Percentiles rank a stretch among this genome's conserved stretches.
These are phyloP conservation scores for Wallacemonas rigidus DNA, from an alignment of 208 protist species.

Conservation along the genomic window DNA sequence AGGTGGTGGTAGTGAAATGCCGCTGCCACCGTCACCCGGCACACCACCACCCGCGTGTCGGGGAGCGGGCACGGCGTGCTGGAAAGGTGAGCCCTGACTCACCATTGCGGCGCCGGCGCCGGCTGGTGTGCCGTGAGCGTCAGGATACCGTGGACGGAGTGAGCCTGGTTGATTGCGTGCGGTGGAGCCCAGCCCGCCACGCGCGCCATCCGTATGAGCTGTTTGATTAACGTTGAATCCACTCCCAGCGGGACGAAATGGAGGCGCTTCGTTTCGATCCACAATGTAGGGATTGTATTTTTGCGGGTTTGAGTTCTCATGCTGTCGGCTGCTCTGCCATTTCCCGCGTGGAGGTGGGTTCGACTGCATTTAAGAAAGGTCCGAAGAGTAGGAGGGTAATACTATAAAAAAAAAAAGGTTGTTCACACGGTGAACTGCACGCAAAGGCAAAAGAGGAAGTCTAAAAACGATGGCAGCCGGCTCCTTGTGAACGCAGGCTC, in stretches of 20 bases:
- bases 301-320: not conserved
- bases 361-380: not conserved
- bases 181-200: not conserved
- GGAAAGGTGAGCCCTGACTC: not conserved
- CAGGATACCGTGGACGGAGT: conserved; percentile 3
- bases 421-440: not conserved
- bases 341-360: not conserved
- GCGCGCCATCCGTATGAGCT: not conserved
- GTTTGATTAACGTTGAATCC: conserved; percentile 7
- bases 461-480: no score
- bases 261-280: not conserved
- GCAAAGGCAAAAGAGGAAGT: no score
- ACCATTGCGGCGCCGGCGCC: not conserved
- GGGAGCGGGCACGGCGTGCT: conserved; percentile 2
- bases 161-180: not conserved
- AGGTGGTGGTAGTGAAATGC: conserved; percentile 23
- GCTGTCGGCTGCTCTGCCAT: not conserved
- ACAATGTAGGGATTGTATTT: not conserved
- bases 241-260: not conserved
- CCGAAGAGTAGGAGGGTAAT: no score
- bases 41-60: not conserved
- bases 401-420: not conserved
- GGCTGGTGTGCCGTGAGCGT: not conserved
- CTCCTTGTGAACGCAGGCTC: no score
- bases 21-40: not conserved